Evolutionary conservation across 352 stramenopile species (phyloP), one percentile per base, ranked within the genome.

Genomic region (Globisporangium sylvaticum): DNA sequence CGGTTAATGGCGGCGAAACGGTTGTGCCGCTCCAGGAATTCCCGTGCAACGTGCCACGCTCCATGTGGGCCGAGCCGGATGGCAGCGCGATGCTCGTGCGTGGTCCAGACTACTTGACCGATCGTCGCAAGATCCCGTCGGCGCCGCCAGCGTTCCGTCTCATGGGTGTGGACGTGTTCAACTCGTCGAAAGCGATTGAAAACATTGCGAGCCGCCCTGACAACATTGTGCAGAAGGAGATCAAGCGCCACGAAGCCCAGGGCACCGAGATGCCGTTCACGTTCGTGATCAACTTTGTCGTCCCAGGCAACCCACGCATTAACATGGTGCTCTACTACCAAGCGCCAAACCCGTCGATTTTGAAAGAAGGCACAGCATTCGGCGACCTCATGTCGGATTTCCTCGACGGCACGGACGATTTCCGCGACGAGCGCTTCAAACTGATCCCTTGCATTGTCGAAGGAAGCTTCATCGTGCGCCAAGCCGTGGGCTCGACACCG

Each of bases 361-460:
- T 91, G 60, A 79, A 71, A 1, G 80, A 91, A 32, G 81, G 82
- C 0, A 87, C 76, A 5, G 79, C 81, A 22, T 88, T 87, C 29
- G 77, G 81, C 8, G 84, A 93, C 70, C 73, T 93, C 12, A 88
- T 93, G 81, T 69, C 69, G 0, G 82, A 91, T 39, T 93, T 93
- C 62, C 64, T 93, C 37, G 81, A 93, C 52, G 81, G 81, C 12
- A 80, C 80, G 20, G 83, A 93, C 55, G 83, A 91, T 48, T 93
- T 90, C 69, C 81, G 83, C 15, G 88, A 93, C 60, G 83, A 93
- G 68, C 81, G 81, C 37, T 93, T 93, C 64, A 93, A 93, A 75
- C 68, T 93, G 14, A 93, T 93, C 58, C 84, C 84, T 42, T 89
- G 78, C 63, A 93, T 93, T 54, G 83, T 91, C 6, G 84, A 93